Percentiles rank a stretch among this genome's conserved stretches.
phyloP scores from a whole-genome alignment of 2,329 filamentous ascomycete species.

The Claviceps citrina region DNA sequence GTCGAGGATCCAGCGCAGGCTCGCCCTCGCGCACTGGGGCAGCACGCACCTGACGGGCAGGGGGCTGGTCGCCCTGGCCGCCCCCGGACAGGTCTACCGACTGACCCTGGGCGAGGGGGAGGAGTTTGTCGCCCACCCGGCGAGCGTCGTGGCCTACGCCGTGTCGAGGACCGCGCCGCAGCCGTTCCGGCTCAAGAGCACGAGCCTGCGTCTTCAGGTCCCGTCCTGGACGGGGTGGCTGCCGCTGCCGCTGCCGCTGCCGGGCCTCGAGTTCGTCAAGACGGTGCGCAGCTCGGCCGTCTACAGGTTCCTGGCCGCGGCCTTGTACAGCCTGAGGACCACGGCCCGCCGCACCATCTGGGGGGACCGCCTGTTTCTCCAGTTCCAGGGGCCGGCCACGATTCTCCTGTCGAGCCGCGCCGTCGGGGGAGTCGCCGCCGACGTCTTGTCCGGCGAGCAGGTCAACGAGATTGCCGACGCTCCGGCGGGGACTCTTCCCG shows the following conservation, averaged over 20 bases:
- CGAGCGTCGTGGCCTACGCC: conserved; percentile 82
- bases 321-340: conserved; percentile 56
- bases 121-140: conserved; percentile 80
- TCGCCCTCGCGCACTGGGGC: conserved; percentile 81
- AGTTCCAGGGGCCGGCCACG: conserved; percentile 74
- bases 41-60: conserved; percentile 77
- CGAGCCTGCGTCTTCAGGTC: conserved; percentile 62
- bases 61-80: conserved; percentile 69
- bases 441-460: conserved; percentile 62
- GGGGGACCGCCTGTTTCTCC: conserved; percentile 84
- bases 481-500: conserved; percentile 53
- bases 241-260: too few relatives aligned
- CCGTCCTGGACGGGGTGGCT: conserved; percentile 52
- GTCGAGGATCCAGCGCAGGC: conserved; percentile 56
- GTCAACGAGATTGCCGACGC: conserved; percentile 82
- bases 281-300: conserved; percentile 54
- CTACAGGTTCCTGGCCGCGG: conserved; percentile 54
- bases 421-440: conserved; percentile 56
- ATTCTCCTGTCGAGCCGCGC: conserved; percentile 82
- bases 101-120: conserved; percentile 68
- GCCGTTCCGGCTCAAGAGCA: conserved; percentile 74
- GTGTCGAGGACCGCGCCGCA: conserved; percentile 57
- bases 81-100: conserved; percentile 80
- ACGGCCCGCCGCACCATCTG: conserved; percentile 70
- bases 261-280: conserved; percentile 56